phyloP scores from a whole-genome alignment of 1,284 basidiomycete species.

The Inonotus obliquus region DNA sequence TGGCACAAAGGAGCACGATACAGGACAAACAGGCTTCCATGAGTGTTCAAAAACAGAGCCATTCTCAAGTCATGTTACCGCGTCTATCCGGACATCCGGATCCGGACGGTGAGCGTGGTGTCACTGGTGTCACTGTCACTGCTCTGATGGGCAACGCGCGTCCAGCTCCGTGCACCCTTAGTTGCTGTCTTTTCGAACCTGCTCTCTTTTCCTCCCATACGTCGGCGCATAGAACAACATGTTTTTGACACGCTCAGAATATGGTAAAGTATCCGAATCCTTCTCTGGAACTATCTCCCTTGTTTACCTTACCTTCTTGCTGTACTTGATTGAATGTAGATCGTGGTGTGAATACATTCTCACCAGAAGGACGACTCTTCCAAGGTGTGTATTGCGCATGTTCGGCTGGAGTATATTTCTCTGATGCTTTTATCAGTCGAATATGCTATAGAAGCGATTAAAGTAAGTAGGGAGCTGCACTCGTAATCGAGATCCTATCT shows the following conservation, averaged over 20 bases:
- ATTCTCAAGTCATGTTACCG: too few species aligned
- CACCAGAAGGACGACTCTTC: slow-evolving; percentile 92
- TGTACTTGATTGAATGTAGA: slow-evolving; percentile 44
- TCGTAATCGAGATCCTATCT: background rate
- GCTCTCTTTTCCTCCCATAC: background rate
- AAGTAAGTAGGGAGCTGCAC: slow-evolving; percentile 45
- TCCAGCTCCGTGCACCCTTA: background rate
- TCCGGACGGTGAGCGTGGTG: too few species aligned
- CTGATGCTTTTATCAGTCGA: slow-evolving; percentile 61
- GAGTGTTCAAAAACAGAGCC: too few species aligned
- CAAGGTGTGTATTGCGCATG: slow-evolving; percentile 52
- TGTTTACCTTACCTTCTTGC: background rate
- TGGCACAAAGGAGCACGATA: too few species aligned
- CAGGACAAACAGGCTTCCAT: too few species aligned
- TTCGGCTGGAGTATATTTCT: background rate
- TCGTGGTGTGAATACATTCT: slow-evolving; percentile 98
- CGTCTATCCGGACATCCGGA: too few species aligned
- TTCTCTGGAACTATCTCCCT: background rate
- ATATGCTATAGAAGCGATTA: slow-evolving; percentile 99
- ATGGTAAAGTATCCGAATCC: slow-evolving; percentile 45
- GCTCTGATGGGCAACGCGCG: too few species aligned
- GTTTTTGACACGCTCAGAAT: slow-evolving; percentile 94
- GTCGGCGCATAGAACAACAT: slow-evolving; percentile 35
- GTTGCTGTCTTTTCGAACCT: background rate
- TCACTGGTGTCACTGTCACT: too few species aligned